Evolutionary conservation across 768 basidiomycete genomes (phyloP).

Genomic region (Paxillus rubicundulus): DNA sequence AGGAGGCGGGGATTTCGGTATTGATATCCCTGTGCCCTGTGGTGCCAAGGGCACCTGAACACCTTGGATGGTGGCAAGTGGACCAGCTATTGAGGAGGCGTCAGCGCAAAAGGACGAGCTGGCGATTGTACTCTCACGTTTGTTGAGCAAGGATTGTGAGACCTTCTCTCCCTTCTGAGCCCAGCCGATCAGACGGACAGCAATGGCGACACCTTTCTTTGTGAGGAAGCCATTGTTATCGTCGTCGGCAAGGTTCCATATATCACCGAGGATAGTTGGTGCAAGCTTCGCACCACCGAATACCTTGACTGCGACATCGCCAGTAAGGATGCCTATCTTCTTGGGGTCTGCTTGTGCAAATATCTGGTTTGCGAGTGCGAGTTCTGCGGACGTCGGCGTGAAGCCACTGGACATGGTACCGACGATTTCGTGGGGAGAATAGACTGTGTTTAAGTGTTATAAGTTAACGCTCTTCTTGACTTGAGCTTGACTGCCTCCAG

Average conservation of each 20-base stretch:
- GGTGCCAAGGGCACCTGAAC: slow-evolving; percentile 48
- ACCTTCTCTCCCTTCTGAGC: slow-evolving; percentile 83
- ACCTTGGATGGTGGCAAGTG: slow-evolving; percentile 78
- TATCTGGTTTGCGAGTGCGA: slow-evolving; percentile 67
- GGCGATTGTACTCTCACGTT: slow-evolving; percentile 52
- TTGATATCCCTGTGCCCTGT: slow-evolving; percentile 53
- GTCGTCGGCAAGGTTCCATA: slow-evolving; percentile 91
- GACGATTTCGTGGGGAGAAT: background rate
- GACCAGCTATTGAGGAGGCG: slow-evolving; percentile 59
- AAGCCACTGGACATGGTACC: slow-evolving; percentile 42
- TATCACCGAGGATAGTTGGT: slow-evolving; percentile 79
- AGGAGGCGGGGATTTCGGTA: slow-evolving; percentile 60
- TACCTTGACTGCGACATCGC: slow-evolving; percentile 85
- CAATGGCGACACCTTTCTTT: slow-evolving; percentile 81
- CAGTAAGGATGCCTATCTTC: slow-evolving; percentile 81
- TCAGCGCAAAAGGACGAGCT: slow-evolving; percentile 11
- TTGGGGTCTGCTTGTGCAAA: slow-evolving; percentile 73
- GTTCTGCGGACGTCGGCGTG: slow-evolving; percentile 45
- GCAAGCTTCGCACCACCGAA: slow-evolving; percentile 82
- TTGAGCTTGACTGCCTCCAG: background rate
- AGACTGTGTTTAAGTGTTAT: slow-evolving; percentile 13
- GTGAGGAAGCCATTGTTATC: slow-evolving; percentile 93
- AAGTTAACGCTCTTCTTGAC: slow-evolving; percentile 12
- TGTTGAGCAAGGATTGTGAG: slow-evolving; percentile 56
- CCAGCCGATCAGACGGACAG: slow-evolving; percentile 88